phyloP scores from a whole-genome alignment of 2,329 filamentous ascomycete genomes.

The Orbilia javanica region DNA sequence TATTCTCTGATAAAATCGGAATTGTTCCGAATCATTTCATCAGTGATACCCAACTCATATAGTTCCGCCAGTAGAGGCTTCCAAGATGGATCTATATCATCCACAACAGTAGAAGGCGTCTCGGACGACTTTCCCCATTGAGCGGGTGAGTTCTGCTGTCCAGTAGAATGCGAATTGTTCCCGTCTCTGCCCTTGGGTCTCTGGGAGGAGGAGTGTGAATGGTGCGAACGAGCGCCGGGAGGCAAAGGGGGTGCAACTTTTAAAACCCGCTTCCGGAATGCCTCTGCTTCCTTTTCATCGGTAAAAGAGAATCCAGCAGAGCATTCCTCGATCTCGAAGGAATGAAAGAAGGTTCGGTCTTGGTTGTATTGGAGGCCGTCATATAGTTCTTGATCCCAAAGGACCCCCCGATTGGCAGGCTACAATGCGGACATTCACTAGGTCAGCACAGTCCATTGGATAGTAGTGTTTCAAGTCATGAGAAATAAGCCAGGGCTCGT shows the following conservation, averaged over 20 bases:
- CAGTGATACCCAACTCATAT: constrained; percentile 75
- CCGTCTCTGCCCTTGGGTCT: constrained; percentile 81
- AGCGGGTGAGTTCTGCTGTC: constrained; percentile 64
- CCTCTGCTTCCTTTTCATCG: constrained; percentile 97
- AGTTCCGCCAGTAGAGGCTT: constrained; percentile 74
- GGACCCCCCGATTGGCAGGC: constrained; percentile 77
- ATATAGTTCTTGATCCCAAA: constrained; percentile 98
- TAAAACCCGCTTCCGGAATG: constrained; percentile 97
- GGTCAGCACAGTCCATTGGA: neutral
- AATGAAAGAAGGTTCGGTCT: constrained; percentile 96
- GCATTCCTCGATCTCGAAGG: constrained; percentile 94
- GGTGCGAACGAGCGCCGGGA: constrained; percentile 38
- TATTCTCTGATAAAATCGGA: constrained; percentile 77
- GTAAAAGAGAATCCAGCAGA: constrained; percentile 90
- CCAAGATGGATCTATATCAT: constrained; percentile 74
- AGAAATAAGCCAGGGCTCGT: constrained; percentile 64
- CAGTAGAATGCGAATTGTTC: constrained; percentile 77
- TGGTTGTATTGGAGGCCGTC: constrained; percentile 96
- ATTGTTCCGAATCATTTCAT: constrained; percentile 76
- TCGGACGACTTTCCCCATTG: constrained; percentile 60
- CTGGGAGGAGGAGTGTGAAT: constrained; percentile 26
- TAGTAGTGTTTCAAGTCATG: neutral
- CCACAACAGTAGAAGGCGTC: constrained; percentile 68
- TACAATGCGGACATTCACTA: neutral
- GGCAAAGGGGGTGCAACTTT: constrained; percentile 76